Evolutionary conservation across 257 asterid genomes (phyloP).

Genomic region (Anisodus acutangulus): DNA sequence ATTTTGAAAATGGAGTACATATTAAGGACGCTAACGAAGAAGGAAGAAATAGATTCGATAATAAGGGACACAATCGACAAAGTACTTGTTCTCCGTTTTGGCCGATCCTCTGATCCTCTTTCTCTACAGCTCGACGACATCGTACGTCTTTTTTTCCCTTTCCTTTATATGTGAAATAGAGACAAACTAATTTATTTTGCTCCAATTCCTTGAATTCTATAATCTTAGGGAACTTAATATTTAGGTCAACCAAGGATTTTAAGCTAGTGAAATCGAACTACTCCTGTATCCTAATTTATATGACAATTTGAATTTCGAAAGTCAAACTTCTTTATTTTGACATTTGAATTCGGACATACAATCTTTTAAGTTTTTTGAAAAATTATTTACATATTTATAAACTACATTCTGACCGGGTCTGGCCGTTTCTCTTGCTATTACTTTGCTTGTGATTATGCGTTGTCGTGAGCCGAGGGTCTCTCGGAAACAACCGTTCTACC

Average conservation of each 20-base stretch:
- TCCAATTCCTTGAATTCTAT: neutral
- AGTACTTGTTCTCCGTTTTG: conserved; percentile 96
- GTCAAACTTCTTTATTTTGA: too few species aligned
- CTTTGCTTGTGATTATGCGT: too few species aligned
- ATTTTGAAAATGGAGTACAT: conserved; percentile 58
- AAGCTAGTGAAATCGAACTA: neutral
- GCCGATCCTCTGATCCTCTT: conserved; percentile 67
- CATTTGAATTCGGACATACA: too few species aligned
- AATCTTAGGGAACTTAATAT: neutral
- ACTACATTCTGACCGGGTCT: too few species aligned
- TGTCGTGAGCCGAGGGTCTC: too few species aligned
- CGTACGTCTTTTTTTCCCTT: conserved; percentile 40
- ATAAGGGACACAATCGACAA: conserved; percentile 89
- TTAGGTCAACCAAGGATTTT: neutral
- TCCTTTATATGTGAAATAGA: neutral
- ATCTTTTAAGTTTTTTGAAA: too few species aligned
- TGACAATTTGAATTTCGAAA: too few species aligned
- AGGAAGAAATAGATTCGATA: conserved; percentile 67
- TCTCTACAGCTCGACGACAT: conserved; percentile 90
- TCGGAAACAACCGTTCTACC: too few species aligned
- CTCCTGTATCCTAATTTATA: too few species aligned
- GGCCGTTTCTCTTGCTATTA: too few species aligned
- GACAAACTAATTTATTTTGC: neutral
- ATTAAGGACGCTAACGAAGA: conserved; percentile 63
- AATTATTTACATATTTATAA: too few species aligned